Conservation (phyloP, 495 filamentous ascomycete genomes). For the Trichocladium antarcticum region DNA sequence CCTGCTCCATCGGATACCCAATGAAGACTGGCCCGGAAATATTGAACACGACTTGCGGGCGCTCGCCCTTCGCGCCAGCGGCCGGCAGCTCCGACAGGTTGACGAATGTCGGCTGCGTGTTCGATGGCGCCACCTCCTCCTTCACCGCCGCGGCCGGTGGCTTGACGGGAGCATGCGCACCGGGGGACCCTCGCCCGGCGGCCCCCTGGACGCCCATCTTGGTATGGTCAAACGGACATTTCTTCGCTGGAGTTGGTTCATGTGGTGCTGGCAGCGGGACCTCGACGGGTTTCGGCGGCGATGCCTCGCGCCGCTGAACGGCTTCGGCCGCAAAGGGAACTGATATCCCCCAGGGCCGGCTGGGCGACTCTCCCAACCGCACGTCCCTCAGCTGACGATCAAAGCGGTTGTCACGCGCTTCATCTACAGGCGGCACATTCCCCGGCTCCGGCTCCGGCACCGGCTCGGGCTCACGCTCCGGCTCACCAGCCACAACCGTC, state of each 20-base stretch:
- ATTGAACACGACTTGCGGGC: slow-evolving; percentile 56
- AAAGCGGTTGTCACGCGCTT: slow-evolving; percentile 51
- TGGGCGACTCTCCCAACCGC: slow-evolving; percentile 78
- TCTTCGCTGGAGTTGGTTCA: slow-evolving; percentile 20
- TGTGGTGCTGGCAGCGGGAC: slow-evolving; percentile 17
- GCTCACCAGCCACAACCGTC: slow-evolving; percentile 45
- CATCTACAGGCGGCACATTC: slow-evolving; percentile 21
- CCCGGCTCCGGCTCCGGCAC: slow-evolving; percentile 14
- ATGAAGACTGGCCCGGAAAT: slow-evolving; percentile 78
- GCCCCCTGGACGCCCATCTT: slow-evolving; percentile 23
- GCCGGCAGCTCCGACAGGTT: slow-evolving; percentile 22
- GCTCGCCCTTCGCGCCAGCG: slow-evolving; percentile 14
- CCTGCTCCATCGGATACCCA: slow-evolving; percentile 72
- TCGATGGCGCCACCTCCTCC: slow-evolving; percentile 9
- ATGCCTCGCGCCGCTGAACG: slow-evolving; percentile 29
- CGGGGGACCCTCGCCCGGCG: slow-evolving; percentile 7
- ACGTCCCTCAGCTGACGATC: slow-evolving; percentile 74
- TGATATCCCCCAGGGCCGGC: slow-evolving; percentile 79
- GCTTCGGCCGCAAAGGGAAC: slow-evolving; percentile 37
- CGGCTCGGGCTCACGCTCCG: slow-evolving; percentile 28
- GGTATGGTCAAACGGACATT: slow-evolving; percentile 40
- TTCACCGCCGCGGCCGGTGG: slow-evolving; percentile 16
- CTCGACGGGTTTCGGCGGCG: slow-evolving; percentile 30
- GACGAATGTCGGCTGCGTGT: slow-evolving; percentile 32
- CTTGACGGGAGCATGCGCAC: slow-evolving; percentile 12